These are phyloP conservation scores for Pezicula neosporulosa DNA, from an alignment of 2,329 filamentous ascomycete genomes.

Conservation along the genomic window DNA sequence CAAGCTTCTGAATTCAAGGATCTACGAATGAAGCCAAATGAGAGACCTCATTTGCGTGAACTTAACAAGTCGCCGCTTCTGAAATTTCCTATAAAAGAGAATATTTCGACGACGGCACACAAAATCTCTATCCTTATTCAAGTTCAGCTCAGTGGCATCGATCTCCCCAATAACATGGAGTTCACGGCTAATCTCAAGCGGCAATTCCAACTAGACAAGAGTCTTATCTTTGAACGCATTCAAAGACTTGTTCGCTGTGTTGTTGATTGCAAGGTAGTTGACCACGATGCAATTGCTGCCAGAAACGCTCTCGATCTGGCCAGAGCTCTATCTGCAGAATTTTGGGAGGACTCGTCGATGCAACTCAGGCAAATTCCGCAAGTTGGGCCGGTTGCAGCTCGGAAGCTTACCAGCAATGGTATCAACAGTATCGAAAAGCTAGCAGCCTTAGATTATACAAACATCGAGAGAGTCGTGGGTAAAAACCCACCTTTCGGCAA, in stretches of 20 bases:
- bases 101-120: constrained; percentile 62
- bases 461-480: constrained; percentile 73
- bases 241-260: constrained; percentile 72
- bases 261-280: constrained; percentile 63
- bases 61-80: constrained; percentile 68
- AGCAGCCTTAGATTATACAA: constrained; percentile 59
- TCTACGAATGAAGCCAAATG: constrained; percentile 65
- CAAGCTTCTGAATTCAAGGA: constrained; percentile 71
- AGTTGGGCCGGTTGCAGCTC: constrained; percentile 71
- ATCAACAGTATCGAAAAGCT: constrained; percentile 72
- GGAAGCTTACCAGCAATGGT: constrained; percentile 68
- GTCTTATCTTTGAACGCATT: constrained; percentile 62
- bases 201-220: constrained; percentile 58
- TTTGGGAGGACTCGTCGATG: constrained; percentile 74
- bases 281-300: constrained; percentile 62
- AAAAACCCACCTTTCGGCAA: constrained; percentile 82
- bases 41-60: constrained; percentile 67
- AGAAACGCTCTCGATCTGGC: constrained; percentile 72
- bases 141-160: constrained; percentile 64
- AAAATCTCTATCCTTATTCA: constrained; percentile 80
- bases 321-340: constrained; percentile 68
- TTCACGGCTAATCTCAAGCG: constrained; percentile 45
- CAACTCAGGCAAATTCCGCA: constrained; percentile 81
- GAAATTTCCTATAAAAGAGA: constrained; percentile 67
- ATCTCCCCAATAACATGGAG: constrained; percentile 57